These are phyloP conservation scores for Trametes cubensis DNA, from an alignment of 768 basidiomycete species.

Conservation along the genomic window DNA sequence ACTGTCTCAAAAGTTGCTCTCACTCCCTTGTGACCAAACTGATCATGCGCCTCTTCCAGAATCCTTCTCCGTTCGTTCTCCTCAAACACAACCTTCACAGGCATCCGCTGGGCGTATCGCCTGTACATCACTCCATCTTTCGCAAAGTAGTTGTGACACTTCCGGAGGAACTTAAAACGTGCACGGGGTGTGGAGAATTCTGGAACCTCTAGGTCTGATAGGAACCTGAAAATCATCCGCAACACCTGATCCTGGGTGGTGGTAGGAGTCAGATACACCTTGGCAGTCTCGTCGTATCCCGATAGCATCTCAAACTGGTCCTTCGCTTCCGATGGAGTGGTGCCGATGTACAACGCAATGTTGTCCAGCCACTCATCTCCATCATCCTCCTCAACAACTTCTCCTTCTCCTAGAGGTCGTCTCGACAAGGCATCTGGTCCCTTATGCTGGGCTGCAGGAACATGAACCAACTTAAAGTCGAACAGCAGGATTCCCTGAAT, in stretches of 20 bases:
- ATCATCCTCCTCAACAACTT: conserved; percentile 21
- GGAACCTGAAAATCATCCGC: conserved; percentile 26
- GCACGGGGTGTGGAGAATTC: not conserved
- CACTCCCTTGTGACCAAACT: conserved; percentile 26
- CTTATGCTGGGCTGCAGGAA: conserved; percentile 32
- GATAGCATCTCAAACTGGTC: not conserved
- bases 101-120: not conserved
- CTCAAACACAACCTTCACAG: conserved; percentile 12
- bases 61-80: not conserved
- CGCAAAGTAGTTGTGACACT: conserved; percentile 20
- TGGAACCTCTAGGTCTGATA: conserved; percentile 7
- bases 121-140: conserved; percentile 9
- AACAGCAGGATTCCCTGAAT: conserved; percentile 43
- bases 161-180: conserved; percentile 10
- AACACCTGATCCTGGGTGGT: conserved; percentile 18
- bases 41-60: conserved; percentile 25
- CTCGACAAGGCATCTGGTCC: conserved; percentile 45
- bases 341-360: not conserved
- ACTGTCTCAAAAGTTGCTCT: conserved; percentile 16
- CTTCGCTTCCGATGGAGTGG: not conserved
- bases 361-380: conserved; percentile 17
- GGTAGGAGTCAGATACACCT: too few relatives aligned
- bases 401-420: conserved; percentile 23
- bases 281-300: too few relatives aligned
- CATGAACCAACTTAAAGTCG: conserved; percentile 41